Evolutionary conservation across 2,329 filamentous ascomycete genomes (phyloP).

Genomic region (Claviceps digitariae): DNA sequence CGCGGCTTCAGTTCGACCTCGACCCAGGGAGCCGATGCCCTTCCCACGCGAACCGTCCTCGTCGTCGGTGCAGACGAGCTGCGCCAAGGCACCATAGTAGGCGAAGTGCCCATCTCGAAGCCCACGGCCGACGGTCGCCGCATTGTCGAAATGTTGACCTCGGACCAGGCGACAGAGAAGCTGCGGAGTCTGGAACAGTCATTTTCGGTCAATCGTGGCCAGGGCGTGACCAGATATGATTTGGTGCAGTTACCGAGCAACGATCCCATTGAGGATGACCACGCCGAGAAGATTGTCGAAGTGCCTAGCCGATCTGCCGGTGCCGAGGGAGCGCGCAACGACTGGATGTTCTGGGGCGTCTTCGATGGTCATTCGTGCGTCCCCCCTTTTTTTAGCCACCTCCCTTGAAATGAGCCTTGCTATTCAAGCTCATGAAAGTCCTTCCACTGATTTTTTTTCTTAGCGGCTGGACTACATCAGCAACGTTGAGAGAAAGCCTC

Average conservation of each 20-base stretch:
- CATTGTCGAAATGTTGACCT: constrained; percentile 90
- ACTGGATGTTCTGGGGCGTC: constrained; percentile 99
- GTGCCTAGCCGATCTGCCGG: constrained; percentile 47
- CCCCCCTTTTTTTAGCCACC: constrained; percentile 7
- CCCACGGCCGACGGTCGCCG: constrained; percentile 70
- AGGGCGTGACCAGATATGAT: constrained; percentile 89
- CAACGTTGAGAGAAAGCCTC: constrained; percentile 81
- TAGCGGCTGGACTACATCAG: constrained; percentile 95
- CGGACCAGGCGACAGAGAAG: constrained; percentile 85
- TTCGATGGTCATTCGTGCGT: constrained; percentile 91
- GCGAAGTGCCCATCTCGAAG: constrained; percentile 79
- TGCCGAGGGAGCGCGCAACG: constrained; percentile 34
- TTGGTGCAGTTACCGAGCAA: constrained; percentile 91
- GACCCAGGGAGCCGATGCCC: constrained; percentile 23
- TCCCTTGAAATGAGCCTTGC: background rate
- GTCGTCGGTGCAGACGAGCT: constrained; percentile 85
- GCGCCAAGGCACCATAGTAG: constrained; percentile 74
- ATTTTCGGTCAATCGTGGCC: constrained; percentile 75
- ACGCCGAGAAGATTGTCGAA: constrained; percentile 95
- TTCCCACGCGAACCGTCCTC: constrained; percentile 53
- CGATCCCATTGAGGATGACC: constrained; percentile 95
- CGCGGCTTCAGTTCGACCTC: constrained; percentile 31
- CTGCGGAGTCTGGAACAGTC: constrained; percentile 83
- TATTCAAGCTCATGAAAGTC: background rate
- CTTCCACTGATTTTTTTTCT: background rate